These are phyloP conservation scores for Solanum bulbocastanum DNA, from an alignment of 257 asterid genomes.

Conservation along the genomic window DNA sequence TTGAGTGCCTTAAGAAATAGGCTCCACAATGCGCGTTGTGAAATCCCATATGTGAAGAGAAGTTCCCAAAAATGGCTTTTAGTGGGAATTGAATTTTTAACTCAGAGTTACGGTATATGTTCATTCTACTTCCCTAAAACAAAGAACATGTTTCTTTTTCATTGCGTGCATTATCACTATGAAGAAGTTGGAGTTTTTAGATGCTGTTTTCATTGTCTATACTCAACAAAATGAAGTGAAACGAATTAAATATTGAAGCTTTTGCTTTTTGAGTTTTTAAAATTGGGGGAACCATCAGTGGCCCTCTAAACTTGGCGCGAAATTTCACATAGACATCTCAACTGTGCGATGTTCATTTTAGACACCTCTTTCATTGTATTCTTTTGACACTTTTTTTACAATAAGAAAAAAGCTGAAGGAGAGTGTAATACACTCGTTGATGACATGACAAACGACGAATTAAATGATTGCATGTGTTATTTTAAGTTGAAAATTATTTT, in stretches of 20 bases:
- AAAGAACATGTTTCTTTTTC: neutral
- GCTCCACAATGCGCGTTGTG: neutral
- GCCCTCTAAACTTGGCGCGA: no score
- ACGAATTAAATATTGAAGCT: neutral
- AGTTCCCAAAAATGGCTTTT: neutral
- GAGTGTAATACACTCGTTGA: no score
- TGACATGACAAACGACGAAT: no score
- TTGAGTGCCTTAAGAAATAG: fast-evolving
- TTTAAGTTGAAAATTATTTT: no score
- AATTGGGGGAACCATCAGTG: no score
- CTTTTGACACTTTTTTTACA: no score
- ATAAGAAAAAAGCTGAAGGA: no score
- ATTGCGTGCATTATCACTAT: neutral
- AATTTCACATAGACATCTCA: no score
- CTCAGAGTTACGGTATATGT: neutral
- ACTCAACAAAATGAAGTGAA: neutral
- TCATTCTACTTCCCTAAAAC: neutral
- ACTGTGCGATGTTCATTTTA: no score
- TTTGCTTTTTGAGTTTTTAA: neutral
- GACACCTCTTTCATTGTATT: no score
- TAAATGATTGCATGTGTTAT: no score
- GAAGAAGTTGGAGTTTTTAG: neutral
- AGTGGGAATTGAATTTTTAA: neutral
- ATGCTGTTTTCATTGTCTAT: neutral
- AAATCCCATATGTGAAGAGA: neutral